These are phyloP conservation scores for Lomentospora prolificans DNA, from an alignment of 2,329 filamentous ascomycete genomes.

Conservation along the genomic window DNA sequence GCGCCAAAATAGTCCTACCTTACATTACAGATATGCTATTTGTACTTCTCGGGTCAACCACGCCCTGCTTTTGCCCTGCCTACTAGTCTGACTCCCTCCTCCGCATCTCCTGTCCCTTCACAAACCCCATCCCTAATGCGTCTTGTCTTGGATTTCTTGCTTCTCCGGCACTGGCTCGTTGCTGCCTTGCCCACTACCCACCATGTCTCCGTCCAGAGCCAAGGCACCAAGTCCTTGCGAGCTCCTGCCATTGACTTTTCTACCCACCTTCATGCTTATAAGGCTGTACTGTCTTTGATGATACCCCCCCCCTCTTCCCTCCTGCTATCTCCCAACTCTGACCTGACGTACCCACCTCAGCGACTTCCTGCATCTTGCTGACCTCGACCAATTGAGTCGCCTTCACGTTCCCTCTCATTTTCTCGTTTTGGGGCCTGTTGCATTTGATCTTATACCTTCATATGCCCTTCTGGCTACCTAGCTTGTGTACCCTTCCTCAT, in stretches of 20 bases:
- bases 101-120: background rate
- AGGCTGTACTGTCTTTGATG: conserved; percentile 41
- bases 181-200: conserved; percentile 16
- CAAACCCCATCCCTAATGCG: background rate
- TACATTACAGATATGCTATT: too few species aligned
- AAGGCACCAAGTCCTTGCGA: conserved; percentile 24
- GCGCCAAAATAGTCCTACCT: too few species aligned
- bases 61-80: background rate
- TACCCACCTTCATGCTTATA: conserved; percentile 27
- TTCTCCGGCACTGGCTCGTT: conserved; percentile 17
- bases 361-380: background rate
- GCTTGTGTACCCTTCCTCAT: background rate
- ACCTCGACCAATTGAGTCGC: conserved; percentile 11
- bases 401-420: conserved; percentile 13
- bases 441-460: background rate
- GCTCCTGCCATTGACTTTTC: background rate
- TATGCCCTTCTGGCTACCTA: background rate
- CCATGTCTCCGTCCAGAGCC: conserved; percentile 18
- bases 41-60: too few species aligned
- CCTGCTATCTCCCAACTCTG: conserved; percentile 15
- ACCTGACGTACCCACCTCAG: conserved; percentile 10
- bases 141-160: background rate
- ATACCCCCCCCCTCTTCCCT: conserved; percentile 16
- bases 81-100: background rate
- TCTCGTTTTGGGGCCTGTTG: conserved; percentile 11